phyloP scores from a whole-genome alignment of 192 early-diverging fungal genomes.

The Mortierella claussenii region DNA sequence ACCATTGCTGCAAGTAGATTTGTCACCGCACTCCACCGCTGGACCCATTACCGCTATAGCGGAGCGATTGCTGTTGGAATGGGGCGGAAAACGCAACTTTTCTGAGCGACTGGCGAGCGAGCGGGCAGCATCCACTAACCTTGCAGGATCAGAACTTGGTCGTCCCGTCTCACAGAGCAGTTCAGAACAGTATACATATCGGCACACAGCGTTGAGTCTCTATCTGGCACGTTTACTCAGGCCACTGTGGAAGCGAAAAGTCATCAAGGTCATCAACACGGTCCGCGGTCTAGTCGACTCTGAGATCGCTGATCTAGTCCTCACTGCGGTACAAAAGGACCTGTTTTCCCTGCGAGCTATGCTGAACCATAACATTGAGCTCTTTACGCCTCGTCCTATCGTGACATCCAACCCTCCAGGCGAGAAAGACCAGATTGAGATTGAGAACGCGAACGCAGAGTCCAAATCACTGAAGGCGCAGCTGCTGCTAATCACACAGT shows the following conservation, averaged over 20 bases:
- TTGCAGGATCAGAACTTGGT: conserved; percentile 47
- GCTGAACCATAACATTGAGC: conserved; percentile 15
- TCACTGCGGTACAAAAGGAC: conserved; percentile 44
- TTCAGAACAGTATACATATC: conserved; percentile 67
- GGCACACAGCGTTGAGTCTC: conserved; percentile 80
- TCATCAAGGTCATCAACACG: conserved; percentile 29
- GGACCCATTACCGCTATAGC: conserved; percentile 45
- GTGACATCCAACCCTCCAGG: conserved; percentile 39
- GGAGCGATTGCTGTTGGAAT: conserved; percentile 38
- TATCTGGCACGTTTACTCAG: conserved; percentile 79
- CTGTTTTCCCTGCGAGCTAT: conserved; percentile 29
- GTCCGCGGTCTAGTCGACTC: conserved; percentile 28
- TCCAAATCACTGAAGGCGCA: conserved; percentile 68
- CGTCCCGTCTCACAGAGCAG: conserved; percentile 42
- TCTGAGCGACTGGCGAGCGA: conserved; percentile 20
- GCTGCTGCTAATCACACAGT: conserved; percentile 63
- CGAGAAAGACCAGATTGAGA: conserved; percentile 48
- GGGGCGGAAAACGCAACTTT: conserved; percentile 42
- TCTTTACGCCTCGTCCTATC: conserved; percentile 30
- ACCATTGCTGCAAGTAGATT: conserved; percentile 17
- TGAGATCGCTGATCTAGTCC: conserved; percentile 34
- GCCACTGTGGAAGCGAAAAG: conserved; percentile 76
- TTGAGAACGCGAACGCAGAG: conserved; percentile 59
- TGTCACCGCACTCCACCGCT: conserved; percentile 27
- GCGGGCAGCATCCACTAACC: conserved; percentile 2